These are phyloP conservation scores for Aegle marmelos DNA, from an alignment of 345 rosid genomes.

Conservation along the genomic window DNA sequence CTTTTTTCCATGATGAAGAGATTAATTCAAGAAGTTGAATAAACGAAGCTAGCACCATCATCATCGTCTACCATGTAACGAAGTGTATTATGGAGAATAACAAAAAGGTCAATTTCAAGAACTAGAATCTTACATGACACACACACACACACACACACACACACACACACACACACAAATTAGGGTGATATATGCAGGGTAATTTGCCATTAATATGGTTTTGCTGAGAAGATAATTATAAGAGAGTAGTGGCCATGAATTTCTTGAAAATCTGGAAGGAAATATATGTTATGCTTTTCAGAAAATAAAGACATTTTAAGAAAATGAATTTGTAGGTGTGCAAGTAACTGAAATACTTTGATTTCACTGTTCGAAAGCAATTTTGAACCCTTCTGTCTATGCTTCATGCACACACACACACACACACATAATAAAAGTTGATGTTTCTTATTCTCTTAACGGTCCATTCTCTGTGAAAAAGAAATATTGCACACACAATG, in stretches of 20 bases:
- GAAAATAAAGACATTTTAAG: slow-evolving; percentile 23
- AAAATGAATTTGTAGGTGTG: slow-evolving; percentile 24
- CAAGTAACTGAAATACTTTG: slow-evolving; percentile 33
- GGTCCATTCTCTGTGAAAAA: slow-evolving; percentile 15
- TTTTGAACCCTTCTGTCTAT: slow-evolving; percentile 30
- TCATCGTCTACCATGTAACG: slow-evolving; percentile 30
- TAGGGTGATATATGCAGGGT: background rate
- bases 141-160: too few relatives aligned
- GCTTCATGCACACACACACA: slow-evolving; percentile 8
- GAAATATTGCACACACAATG: background rate
- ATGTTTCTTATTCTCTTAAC: slow-evolving; percentile 10
- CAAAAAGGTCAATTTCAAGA: background rate
- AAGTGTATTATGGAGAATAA: slow-evolving; percentile 15
- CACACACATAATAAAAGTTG: background rate
- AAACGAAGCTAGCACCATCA: slow-evolving; percentile 23
- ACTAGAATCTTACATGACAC: background rate
- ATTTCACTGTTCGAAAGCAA: slow-evolving; percentile 41
- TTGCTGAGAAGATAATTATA: slow-evolving; percentile 8
- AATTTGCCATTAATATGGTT: background rate
- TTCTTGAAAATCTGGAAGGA: slow-evolving; percentile 16
- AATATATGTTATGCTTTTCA: slow-evolving; percentile 21
- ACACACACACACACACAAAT: too few relatives aligned
- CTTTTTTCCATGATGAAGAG: background rate
- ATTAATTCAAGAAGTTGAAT: background rate
- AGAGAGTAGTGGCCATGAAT: slow-evolving; percentile 7